Evolutionary conservation across 345 rosid species (phyloP), one percentile per base, ranked within the genome.

Genomic region (Murraya paniculata): DNA sequence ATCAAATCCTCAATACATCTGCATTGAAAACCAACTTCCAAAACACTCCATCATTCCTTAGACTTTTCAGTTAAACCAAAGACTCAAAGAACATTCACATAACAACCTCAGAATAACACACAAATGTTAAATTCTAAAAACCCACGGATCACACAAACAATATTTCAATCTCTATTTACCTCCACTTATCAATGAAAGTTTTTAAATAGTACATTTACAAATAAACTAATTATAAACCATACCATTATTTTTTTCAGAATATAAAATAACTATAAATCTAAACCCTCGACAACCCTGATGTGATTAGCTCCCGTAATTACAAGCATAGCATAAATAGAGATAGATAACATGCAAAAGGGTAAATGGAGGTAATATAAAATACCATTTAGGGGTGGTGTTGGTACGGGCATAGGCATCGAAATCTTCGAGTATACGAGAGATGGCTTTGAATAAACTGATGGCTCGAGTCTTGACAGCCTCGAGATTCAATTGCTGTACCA

Each of bases 321-420:
- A 53, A 30, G 14, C 41, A 30, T 19, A 9, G 21, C 59, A 38
- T 24, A n/a, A 38, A 19, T 0, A 18, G 38, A 71, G 4, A 53
- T 9, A 48, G 6, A 27, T 1, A 45, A 45, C 9, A 10, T 10
- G 14, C 0, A 41, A 16, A 30, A 1, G 14, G 4, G 6, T 33
- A 33, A 65, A 65, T 48, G 24, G 64, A 27, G 33, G 19, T 56
- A 78, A 14, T 58, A 70, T 48, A 9, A 21, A 35, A 3, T 24
- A 96, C 98, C 98, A 94, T 90, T 94, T 91, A 30, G 95, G 99
- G 80, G 84, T 87, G 58, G 97, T 87, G 79, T 92, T 91, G 85
- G 97, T 88, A 78, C 92, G 93, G 66, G 83, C 83, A 74, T 91
- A 90, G 68, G 85, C 88, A 24, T 93, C 94, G 61, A 92, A 91